Conservation (phyloP, 1,284 basidiomycete species). For the Ganoderma resinaceum region DNA sequence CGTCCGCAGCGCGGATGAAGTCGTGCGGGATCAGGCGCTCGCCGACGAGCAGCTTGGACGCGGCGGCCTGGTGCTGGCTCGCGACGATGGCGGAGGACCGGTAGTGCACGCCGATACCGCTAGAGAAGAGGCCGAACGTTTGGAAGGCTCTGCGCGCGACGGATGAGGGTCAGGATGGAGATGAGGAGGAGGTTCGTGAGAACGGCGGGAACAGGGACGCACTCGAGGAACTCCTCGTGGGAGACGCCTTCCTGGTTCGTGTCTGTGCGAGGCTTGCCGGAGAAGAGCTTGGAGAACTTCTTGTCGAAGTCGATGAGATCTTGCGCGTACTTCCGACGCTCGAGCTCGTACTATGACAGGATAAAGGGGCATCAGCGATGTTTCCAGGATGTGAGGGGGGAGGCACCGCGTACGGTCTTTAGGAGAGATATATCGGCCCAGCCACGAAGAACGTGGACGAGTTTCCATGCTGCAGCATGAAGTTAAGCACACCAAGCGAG, state of each 20-base stretch:
- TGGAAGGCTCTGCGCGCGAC: conserved; percentile 55
- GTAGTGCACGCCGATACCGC: conserved; percentile 65
- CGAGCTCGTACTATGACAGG: conserved; percentile 70
- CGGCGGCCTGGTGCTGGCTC: conserved; percentile 50
- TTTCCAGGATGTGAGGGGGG: conserved; percentile 3
- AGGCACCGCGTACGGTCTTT: conserved; percentile 61
- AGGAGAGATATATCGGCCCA: conserved; percentile 72
- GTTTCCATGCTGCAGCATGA: conserved; percentile 68
- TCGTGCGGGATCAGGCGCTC: conserved; percentile 64
- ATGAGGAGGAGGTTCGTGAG: no score
- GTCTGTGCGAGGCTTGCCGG: conserved; percentile 71
- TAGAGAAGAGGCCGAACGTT: conserved; percentile 63
- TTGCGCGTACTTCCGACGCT: conserved; percentile 77
- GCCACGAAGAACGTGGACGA: conserved; percentile 75
- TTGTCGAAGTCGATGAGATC: conserved; percentile 86
- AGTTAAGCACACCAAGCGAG: background rate
- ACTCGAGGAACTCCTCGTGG: conserved; percentile 71
- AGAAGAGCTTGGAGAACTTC: conserved; percentile 77
- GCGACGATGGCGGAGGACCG: conserved; percentile 58
- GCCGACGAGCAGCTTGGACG: conserved; percentile 59
- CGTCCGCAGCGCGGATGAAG: conserved; percentile 70
- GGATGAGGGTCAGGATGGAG: background rate
- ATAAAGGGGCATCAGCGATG: background rate
- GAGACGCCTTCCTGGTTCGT: conserved; percentile 65
- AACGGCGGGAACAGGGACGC: conserved; percentile 19